phyloP scores from a whole-genome alignment of 495 filamentous ascomycete species.

The Tetracladium setigerum region DNA sequence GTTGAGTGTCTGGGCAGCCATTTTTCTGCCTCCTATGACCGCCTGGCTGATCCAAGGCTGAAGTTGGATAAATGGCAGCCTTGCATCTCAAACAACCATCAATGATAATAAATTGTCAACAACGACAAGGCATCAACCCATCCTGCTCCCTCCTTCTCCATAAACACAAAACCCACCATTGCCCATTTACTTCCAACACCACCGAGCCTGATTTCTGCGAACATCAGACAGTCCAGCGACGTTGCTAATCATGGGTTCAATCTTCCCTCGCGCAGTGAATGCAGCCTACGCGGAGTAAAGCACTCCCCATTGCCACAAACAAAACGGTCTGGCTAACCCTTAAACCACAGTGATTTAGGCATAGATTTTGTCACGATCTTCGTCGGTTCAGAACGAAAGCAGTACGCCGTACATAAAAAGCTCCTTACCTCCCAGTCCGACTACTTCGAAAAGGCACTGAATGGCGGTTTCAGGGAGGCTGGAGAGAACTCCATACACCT shows the following conservation, averaged over 20 bases:
- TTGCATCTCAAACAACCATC: too few relatives aligned
- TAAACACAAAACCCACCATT: too few relatives aligned
- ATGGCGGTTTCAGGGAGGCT: constrained; percentile 15
- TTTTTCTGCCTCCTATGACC: background rate
- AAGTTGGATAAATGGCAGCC: too few relatives aligned
- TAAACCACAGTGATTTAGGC: constrained; percentile 3
- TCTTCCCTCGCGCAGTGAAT: background rate
- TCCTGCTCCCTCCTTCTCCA: too few relatives aligned
- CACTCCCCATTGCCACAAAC: background rate
- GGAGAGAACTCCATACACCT: constrained; percentile 11
- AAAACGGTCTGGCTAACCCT: background rate
- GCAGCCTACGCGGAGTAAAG: constrained; percentile 6
- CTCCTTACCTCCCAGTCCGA: constrained; percentile 8
- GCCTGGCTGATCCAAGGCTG: too few relatives aligned
- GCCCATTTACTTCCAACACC: too few relatives aligned
- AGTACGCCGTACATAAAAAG: constrained; percentile 9
- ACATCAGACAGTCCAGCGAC: background rate
- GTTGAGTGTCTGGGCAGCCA: background rate
- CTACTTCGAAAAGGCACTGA: constrained; percentile 15
- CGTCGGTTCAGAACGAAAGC: constrained; percentile 6
- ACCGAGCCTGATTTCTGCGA: too few relatives aligned
- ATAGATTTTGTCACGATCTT: background rate
- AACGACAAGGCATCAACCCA: too few relatives aligned
- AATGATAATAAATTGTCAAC: too few relatives aligned
- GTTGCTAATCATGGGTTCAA: background rate